Percentiles rank a stretch among this genome's conserved stretches.
These are phyloP conservation scores for Rubia peregrina DNA, from an alignment of 305 asterid species.

Conservation along the genomic window DNA sequence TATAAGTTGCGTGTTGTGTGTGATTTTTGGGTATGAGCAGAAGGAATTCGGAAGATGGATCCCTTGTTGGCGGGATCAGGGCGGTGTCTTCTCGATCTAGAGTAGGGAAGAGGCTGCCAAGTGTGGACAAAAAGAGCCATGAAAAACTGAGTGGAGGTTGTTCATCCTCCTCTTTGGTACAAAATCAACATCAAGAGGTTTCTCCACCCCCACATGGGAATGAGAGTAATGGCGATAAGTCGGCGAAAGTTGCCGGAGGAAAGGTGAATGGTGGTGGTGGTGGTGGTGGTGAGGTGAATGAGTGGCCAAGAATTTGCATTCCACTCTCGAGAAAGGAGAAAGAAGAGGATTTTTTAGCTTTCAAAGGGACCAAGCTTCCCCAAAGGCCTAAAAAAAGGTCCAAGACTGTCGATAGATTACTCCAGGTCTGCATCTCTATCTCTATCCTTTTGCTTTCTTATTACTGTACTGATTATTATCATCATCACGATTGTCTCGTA, in stretches of 20 bases:
- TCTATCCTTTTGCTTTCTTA: neutral
- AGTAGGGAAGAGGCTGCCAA: conserved; percentile 18
- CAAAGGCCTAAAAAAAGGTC: conserved; percentile 30
- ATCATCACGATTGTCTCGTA: neutral
- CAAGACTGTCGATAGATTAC: conserved; percentile 22
- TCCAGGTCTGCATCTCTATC: conserved; percentile 18
- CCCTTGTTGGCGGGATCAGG: conserved; percentile 15
- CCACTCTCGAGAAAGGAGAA: conserved; percentile 27
- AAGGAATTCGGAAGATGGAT: conserved; percentile 26
- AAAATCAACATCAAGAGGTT: conserved; percentile 15
- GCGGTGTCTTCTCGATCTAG: conserved; percentile 25
- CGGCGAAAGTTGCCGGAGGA: neutral
- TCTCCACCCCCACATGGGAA: conserved; percentile 18
- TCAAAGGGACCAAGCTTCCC: conserved; percentile 32
- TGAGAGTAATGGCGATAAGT: neutral
- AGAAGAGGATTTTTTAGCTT: conserved; percentile 26
- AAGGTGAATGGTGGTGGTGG: conserved; percentile 14
- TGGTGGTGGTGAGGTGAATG: conserved; percentile 18
- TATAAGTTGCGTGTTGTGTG: neutral
- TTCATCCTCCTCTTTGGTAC: conserved; percentile 6
- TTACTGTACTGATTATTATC: neutral
- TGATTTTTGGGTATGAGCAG: conserved; percentile 17
- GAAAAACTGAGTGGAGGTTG: conserved; percentile 20
- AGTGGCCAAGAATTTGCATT: conserved; percentile 28
- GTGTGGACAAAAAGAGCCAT: conserved; percentile 17